Base-by-base conservation (phyloP, 2,329 filamentous ascomycete genomes). In the Hypoxylon sp. region DNA sequence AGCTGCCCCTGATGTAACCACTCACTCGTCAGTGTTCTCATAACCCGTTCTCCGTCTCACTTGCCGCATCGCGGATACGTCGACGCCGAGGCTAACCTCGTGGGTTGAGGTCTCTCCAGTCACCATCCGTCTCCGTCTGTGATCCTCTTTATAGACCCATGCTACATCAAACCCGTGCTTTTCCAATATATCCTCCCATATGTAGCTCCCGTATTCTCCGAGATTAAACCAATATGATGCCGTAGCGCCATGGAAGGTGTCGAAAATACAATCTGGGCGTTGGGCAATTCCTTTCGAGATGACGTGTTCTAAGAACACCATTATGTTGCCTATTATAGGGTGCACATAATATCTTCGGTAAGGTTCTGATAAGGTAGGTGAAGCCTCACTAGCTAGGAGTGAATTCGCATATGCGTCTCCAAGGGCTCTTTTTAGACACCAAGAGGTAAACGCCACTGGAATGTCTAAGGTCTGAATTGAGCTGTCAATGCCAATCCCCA, bases 41-140 rank as follows among this genome's bases (percentile, higher is more conserved):
- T 55, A 60, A 4, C 35, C 46, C 31, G 30, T 51, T 16, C 57
- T 36, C 11, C 23, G 46, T 27, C 21, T 55, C 30, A 53, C 16
- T 9, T 57, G 31, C 7, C 15, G 42, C 7, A 34, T 16, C 12
- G 15, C 13, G 3, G 48, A 51, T 15, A 26, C 29, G 32, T 58
- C 52, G 13, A 44, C 29, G 3, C 34, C 21, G 3, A 49, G 8
- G 3, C 15, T 40, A 13, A 61, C 45, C 23, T 63, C 51, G 40
- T 62, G 61, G 23, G 61, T 45, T 26, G 61, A 60, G 16, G 57
- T 55, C 19, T 60, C 37, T 12, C 54, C 59, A 13, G 25, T 32
- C 7, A 30, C 25, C 8, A 50, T 37, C 4, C 46, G 43, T 26
- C 35, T 38, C 20, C 60, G 52, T 34, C 50, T 43, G 7, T 54